phyloP scores from a whole-genome alignment of 2,329 filamentous ascomycete genomes.

The Juglanconis oblonga region DNA sequence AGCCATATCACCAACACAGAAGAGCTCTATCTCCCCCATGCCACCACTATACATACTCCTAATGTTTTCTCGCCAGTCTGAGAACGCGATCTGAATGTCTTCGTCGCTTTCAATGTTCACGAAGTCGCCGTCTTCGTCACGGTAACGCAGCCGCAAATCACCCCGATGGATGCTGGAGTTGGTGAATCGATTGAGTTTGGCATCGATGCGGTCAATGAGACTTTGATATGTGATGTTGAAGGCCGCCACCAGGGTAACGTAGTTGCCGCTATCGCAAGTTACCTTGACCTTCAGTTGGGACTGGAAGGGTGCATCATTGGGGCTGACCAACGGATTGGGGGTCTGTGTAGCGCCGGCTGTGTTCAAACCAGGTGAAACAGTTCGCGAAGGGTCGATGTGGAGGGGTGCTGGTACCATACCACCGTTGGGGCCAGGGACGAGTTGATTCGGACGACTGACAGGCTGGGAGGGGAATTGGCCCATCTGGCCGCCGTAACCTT shows the following conservation, averaged over 20 bases:
- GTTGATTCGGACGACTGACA: conserved; percentile 41
- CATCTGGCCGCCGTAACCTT: conserved; percentile 46
- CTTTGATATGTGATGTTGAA: conserved; percentile 95
- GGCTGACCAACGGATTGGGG: conserved; percentile 27
- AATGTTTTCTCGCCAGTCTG: conserved; percentile 80
- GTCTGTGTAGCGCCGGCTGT: conserved; percentile 33
- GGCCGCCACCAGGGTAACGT: conserved; percentile 91
- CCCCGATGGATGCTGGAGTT: conserved; percentile 79
- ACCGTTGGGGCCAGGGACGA: conserved; percentile 37
- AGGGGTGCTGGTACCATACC: conserved; percentile 32
- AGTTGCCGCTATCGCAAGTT: conserved; percentile 80
- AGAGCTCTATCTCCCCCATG: conserved; percentile 87
- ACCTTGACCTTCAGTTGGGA: conserved; percentile 95
- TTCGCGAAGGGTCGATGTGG: conserved; percentile 28
- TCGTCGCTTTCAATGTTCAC: conserved; percentile 94
- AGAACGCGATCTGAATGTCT: conserved; percentile 92
- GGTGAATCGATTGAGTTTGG: conserved; percentile 85
- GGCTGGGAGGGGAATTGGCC: conserved; percentile 56
- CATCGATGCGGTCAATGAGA: conserved; percentile 91
- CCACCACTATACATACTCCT: conserved; percentile 59
- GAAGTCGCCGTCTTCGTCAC: conserved; percentile 88
- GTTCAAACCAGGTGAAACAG: conserved; percentile 31
- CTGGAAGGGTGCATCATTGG: conserved; percentile 50
- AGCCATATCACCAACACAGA: conserved; percentile 59
- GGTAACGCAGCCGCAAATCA: conserved; percentile 82